These are phyloP conservation scores for Neonectria neomacrospora DNA, from an alignment of 2,329 filamentous ascomycete species.

Conservation along the genomic window DNA sequence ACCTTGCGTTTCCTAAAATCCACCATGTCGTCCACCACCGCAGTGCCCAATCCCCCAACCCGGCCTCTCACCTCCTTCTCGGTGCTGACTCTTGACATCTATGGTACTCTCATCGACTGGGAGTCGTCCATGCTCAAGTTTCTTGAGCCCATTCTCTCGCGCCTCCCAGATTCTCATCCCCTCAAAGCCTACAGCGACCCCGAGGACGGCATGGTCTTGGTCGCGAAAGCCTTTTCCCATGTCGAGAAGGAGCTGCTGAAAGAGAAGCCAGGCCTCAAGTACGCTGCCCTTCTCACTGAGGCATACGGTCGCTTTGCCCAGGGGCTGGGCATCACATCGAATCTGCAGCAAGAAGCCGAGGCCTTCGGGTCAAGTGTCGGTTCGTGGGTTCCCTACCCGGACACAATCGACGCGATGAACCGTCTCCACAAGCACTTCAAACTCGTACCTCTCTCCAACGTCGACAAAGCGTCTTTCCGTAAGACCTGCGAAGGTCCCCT, in stretches of 20 bases:
- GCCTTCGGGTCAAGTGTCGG: slow-evolving; percentile 59
- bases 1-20: neutral
- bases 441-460: slow-evolving; percentile 70
- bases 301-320: slow-evolving; percentile 37
- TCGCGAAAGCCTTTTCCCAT: neutral
- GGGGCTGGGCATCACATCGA: slow-evolving; percentile 14
- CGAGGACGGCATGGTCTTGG: slow-evolving; percentile 37
- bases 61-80: slow-evolving; percentile 46
- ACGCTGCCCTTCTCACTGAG: neutral
- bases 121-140: slow-evolving; percentile 70
- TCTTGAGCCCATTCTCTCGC: slow-evolving; percentile 60
- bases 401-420: slow-evolving; percentile 65
- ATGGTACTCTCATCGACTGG: slow-evolving; percentile 84
- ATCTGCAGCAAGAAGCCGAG: neutral
- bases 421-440: slow-evolving; percentile 63
- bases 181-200: slow-evolving; percentile 60
- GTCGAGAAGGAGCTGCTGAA: neutral
- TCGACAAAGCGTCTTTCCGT: slow-evolving; percentile 56
- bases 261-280: slow-evolving; percentile 4
- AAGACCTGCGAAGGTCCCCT: slow-evolving; percentile 52
- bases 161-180: slow-evolving; percentile 53
- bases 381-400: slow-evolving; percentile 66
- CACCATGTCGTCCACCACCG: slow-evolving; percentile 1
- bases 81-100: slow-evolving; percentile 78
- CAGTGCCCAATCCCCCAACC: slow-evolving; percentile 1